Base-by-base conservation (phyloP, 495 filamentous ascomycete species). In the Mytilinidion resinicola region DNA sequence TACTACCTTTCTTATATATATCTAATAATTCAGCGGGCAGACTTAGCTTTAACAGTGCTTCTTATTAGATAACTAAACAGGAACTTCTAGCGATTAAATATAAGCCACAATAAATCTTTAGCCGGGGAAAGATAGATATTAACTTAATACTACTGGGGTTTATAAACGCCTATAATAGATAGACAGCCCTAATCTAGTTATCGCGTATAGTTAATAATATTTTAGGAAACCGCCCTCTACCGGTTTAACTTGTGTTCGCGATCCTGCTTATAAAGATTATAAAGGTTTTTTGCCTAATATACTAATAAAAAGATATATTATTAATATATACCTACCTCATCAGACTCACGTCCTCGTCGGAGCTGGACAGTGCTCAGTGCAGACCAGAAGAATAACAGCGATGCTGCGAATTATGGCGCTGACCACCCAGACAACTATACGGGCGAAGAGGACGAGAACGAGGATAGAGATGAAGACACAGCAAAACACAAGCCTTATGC, bases 191-290 rank as follows among this genome's bases (percentile, higher is more conserved):
- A 4, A 64, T 56, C 4, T 64, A 56, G 61, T n/a, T 56, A 0
- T 55, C 61, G 8, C 51, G 61, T 21, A 56, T 48, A 20, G 48
- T 49, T 21, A 53, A 59, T 47, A 64, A 60, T 37, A 19, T 59
- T 12, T 38, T 64, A 10, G 38, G 8, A 14, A 44, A 20, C 17
- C 34, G 15, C n/a, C 53, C 61, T 34, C 8, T 64, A 17, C 56
- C 61, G 39, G 2, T 60, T 9, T 51, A 56, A n/a, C 52, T 64
- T 7, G 61, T 56, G 11, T 64, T 51, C 44, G 44, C 61, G 1
- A 60, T 33, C 53, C 37, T 64, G 9, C 48, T 64, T 35, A 60
- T 56, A 7, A 64, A 64, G 37, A 60, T 64, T 56, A 64, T 64
- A 56, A 42, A 53, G 51, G 61, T 59, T 55, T 9, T 55, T 38